phyloP scores from a whole-genome alignment of 495 filamentous ascomycete genomes.

The Ramalina intermedia region DNA sequence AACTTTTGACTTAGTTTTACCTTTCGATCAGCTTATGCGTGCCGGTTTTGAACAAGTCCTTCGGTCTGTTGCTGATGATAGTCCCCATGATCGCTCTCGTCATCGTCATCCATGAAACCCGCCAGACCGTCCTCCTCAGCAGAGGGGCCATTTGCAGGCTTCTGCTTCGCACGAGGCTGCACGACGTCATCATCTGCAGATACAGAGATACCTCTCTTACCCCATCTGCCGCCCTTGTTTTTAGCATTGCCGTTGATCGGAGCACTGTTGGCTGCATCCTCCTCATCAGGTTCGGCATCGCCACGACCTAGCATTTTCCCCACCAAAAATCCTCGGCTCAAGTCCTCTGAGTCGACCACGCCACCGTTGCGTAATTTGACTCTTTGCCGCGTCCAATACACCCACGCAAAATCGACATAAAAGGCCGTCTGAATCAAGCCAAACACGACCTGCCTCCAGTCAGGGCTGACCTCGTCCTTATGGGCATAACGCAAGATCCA shows the following conservation, averaged over 20 bases:
- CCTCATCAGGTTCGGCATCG: constrained; percentile 28
- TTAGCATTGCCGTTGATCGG: constrained; percentile 13
- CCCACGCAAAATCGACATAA: constrained; percentile 92
- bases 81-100: constrained; percentile 3
- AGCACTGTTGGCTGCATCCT: constrained; percentile 17
- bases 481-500: constrained; percentile 63
- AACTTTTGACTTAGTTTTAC: too few species aligned
- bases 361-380: constrained; percentile 88
- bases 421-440: constrained; percentile 82
- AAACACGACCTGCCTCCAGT: constrained; percentile 65
- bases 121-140: constrained; percentile 11
- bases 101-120: constrained; percentile 17
- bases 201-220: constrained; percentile 61
- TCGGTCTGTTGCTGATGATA: not conserved
- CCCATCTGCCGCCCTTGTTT: constrained; percentile 46
- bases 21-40: too few species aligned
- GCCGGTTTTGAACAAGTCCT: not conserved
- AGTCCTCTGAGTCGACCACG: constrained; percentile 85
- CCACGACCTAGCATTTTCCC: constrained; percentile 30
- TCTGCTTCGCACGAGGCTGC: constrained; percentile 17
- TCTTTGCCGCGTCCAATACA: constrained; percentile 84
- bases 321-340: constrained; percentile 63
- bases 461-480: constrained; percentile 39
- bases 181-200: constrained; percentile 63
- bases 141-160: not conserved